Base-by-base conservation (phyloP, 805 yeast species). In the Ogataea zsoltii region DNA sequence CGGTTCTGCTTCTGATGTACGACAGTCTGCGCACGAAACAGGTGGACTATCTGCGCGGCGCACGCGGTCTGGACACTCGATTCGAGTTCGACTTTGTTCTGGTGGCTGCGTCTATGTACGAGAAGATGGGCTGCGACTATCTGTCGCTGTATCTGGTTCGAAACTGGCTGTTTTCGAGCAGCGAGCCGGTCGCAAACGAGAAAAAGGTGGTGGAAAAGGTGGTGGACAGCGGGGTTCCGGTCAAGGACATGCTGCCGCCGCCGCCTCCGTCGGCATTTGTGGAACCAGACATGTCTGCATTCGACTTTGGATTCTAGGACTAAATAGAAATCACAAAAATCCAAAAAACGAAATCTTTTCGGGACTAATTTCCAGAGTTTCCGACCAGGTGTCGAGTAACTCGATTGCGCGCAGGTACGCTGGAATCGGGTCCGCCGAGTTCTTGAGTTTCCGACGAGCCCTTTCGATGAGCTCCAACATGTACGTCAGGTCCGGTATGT, bases 121-220 rank as follows among this genome's bases (percentile, higher is more conserved):
- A 80, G 13, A 72, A 95, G 46, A 88, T 91, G 96, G 98, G 98
- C 0, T 91, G 98, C 66, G 96, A 91, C 56, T 78, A 82, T 48
- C 63, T 92, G 33, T 82, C 90, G 0, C 59, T 87, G 18, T 74
- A 80, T 41, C 62, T 90, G 37, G 69, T 85, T 1, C 71, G 70
- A 38, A 79, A 77, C 48, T 91, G 97, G 97, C 67, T 67, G 25
- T 90, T 89, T 58, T 41, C 41, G 7, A 21, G 25, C 25, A 21
- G 25, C 25, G 25, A 21, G 25, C 25, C 25, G 25, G 25, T 9
- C 25, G 25, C 25, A n/a, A n/a, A n/a, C n/a, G n/a, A n/a, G 25
- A 21, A 21, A 9, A 21, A 29, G 28, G 35, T 7, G 18, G 39
- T 23, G 21, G 31, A 23, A n/a, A 14, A 4, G 23, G 30, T 17